Base-by-base conservation (phyloP, 2,329 filamentous ascomycete species). In the Phyllosticta capitalensis region DNA sequence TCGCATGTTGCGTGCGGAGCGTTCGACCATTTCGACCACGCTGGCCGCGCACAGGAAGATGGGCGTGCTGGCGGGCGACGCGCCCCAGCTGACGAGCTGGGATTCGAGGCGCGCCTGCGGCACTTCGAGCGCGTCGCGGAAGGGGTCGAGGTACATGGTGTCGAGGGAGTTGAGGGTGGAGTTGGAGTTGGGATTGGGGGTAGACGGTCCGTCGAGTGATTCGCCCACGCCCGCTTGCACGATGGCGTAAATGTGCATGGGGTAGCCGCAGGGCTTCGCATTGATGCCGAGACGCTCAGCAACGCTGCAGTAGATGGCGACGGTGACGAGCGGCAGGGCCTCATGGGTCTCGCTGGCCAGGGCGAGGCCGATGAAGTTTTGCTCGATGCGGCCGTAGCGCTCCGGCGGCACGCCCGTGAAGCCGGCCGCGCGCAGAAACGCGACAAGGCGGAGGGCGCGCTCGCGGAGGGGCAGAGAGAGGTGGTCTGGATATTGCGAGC, bases 351-450 rank as follows among this genome's bases (percentile, higher is more conserved):
- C 75, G 55, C 88, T 85, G 38, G 83, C 85, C 51, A 97, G 77
- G 3, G 89, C 90, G 62, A 95, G 79, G 9, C 90, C 90, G 59
- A 99, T 85, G 66, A 96, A 89, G 66, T 89, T 95, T 72, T 97
- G 95, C 63, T 89, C 84, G 61, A 97, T 74, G 61, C 87, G 86
- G 65, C 90, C 85, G 69, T 94, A 96, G 58, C 87, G 83, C 7
- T 84, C 82, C n/a, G 83, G 75, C n/a, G 80, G 78, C 60, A 90
- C 81, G 52, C 91, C 91, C 1, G 83, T 83, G 64, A 95, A 81
- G 58, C 88, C 84, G 45, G 84, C 81, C 2, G 74, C 70, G 59
- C 85, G 83, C 52, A 97, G 75, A 78, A 88, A 96, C 9, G 75
- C 76, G 19, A 87, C 85, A 45, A 96, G 75, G 1, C 78, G 74